Evolutionary conservation across 768 basidiomycete species (phyloP).

Genomic region (Suillus brevipes): DNA sequence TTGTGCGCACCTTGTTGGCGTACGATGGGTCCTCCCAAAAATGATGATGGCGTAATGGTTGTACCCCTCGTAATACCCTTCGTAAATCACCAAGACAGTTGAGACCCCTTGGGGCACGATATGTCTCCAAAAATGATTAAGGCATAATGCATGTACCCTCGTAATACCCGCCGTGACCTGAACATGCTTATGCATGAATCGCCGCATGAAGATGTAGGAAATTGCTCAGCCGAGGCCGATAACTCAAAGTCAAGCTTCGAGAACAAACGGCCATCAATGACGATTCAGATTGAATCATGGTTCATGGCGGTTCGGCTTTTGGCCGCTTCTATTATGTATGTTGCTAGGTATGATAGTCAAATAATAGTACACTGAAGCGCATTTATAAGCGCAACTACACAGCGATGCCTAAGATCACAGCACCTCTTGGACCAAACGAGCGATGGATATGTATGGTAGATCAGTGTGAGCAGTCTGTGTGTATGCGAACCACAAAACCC

Average conservation of each 20-base stretch:
- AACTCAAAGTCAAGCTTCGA: background rate
- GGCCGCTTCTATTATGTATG: background rate
- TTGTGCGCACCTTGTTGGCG: slow-evolving; percentile 76
- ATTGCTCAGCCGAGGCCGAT: background rate
- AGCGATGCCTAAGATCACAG: background rate
- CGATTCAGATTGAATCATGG: background rate
- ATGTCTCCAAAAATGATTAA: no score
- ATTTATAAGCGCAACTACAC: background rate
- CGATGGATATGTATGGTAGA: background rate
- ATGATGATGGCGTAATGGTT: slow-evolving; percentile 43
- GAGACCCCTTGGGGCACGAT: background rate
- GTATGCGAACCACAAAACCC: background rate
- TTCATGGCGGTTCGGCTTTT: background rate
- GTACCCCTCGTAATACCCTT: slow-evolving; percentile 42
- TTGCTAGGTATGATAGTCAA: slow-evolving; percentile 4
- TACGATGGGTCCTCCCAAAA: slow-evolving; percentile 56
- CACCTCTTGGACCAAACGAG: slow-evolving; percentile 1
- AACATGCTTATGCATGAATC: background rate
- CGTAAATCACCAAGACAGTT: slow-evolving; percentile 36
- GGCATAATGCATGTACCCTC: no score
- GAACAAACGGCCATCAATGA: background rate
- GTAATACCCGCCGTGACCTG: no score
- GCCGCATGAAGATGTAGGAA: background rate
- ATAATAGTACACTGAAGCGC: slow-evolving; percentile 2
- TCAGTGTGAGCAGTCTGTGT: background rate